Evolutionary conservation across 805 yeast genomes (phyloP), one percentile per base, ranked within the genome.

Genomic region (Wickerhamiella occidentalis): DNA sequence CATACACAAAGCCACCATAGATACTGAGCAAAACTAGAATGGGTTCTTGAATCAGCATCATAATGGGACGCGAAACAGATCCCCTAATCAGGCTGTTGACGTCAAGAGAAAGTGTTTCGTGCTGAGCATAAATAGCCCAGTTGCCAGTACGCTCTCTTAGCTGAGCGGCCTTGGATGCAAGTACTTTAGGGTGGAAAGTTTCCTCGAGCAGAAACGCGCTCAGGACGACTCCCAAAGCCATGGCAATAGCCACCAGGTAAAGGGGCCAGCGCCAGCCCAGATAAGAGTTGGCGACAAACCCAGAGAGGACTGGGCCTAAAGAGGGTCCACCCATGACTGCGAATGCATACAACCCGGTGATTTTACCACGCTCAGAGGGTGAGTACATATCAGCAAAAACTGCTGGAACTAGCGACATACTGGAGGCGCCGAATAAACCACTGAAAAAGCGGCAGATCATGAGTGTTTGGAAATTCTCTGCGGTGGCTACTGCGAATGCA

Each of bases 121-220:
- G 94, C 66, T 85, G 94, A 19, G 96, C 85, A 85, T 86, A 85
- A 54, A 85, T 84, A 59, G 82, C 82, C 52, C 72, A 71, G 63
- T 87, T 83, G 42, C 92, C 88, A 5, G 95, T 83, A 62, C 80
- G 81, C 58, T 75, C 73, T 68, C 96, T 77, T 58, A 86, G 61
- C 60, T 64, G 73, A 48, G 64, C 65, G 17, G 96, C 96, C 60
- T 80, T 76, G 37, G 61, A 70, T 57, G 79, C 78, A 54, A 85
- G 70, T 46, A 86, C 79, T 0, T 58, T 55, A 17, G 66, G 65
- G 7, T 61, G 64, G 52, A 69, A 73, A 6, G 67, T 64, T 66
- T 71, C 64, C 61, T 65, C 25, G 54, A 53, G 23, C 58, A 50
- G 43, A 62, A 68, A 1, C 64, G 72, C 74, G 45, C 68, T 63